A percentile compares a stretch with the other conserved stretches of the same genome.
phyloP scores from a whole-genome alignment of 2,329 filamentous ascomycete species.

The Microdochium nivale region DNA sequence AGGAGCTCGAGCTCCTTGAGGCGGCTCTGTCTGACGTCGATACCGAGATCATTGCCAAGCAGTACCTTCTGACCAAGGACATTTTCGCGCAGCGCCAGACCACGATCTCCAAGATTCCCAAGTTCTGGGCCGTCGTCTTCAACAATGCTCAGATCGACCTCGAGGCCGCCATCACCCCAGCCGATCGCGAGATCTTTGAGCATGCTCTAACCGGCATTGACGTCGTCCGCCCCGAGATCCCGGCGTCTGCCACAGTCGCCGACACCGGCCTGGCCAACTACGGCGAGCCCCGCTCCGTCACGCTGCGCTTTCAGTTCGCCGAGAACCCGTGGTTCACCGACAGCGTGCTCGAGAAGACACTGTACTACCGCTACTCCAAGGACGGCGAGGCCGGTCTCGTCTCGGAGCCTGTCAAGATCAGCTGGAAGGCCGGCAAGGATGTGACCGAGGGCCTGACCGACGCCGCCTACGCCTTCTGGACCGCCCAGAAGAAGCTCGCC shows the following conservation, averaged over 20 bases:
- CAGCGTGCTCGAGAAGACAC: constrained; percentile 54
- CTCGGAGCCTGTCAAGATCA: constrained; percentile 57
- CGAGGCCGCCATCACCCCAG: constrained; percentile 52
- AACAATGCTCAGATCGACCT: constrained; percentile 48
- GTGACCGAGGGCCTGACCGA: constrained; percentile 54
- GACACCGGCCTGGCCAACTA: constrained; percentile 20
- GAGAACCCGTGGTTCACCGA: constrained; percentile 56
- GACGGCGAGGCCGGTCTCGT: constrained; percentile 53
- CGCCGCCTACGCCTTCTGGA: constrained; percentile 46
- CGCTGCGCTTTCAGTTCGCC: constrained; percentile 44
- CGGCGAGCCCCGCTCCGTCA: constrained; percentile 56
- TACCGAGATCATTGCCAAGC: constrained; percentile 21
- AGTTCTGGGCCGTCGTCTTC: constrained; percentile 64
- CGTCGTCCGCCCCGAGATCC: constrained; percentile 35
- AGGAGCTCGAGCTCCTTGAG: constrained; percentile 22
- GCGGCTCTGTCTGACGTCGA: constrained; percentile 20
- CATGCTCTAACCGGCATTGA: constrained; percentile 45
- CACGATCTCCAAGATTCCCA: constrained; percentile 47
- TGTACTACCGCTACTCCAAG: constrained; percentile 53
- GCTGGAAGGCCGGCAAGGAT: constrained; percentile 58
- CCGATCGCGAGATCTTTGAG: constrained; percentile 50
- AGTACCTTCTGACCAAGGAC: constrained; percentile 19
- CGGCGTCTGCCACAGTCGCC: constrained; percentile 18
- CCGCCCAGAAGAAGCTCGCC: constrained; percentile 39
- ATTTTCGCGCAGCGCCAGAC: constrained; percentile 50